These are phyloP conservation scores for Penicillium crystallinum DNA, from an alignment of 495 filamentous ascomycete genomes.

Conservation along the genomic window DNA sequence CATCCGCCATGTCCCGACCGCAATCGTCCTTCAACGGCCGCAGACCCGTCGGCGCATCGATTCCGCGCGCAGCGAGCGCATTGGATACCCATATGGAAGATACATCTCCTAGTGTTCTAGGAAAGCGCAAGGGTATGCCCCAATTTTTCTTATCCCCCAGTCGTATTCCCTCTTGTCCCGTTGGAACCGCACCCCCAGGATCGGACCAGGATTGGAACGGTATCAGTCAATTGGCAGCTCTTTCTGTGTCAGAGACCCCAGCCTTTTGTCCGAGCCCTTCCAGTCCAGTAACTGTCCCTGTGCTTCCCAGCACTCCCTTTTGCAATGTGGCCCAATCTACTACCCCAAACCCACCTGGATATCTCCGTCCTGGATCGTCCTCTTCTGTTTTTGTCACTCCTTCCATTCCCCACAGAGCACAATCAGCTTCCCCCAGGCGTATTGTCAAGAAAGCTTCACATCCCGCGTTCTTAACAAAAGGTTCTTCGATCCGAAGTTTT, in stretches of 20 bases:
- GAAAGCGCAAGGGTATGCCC: constrained; percentile 68
- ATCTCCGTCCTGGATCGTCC: neutral
- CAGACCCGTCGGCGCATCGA: constrained; percentile 39
- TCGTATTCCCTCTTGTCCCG: constrained; percentile 18
- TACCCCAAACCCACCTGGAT: neutral
- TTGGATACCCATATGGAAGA: constrained; percentile 52
- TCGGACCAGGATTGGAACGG: neutral
- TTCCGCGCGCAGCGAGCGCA: constrained; percentile 54
- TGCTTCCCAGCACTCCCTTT: neutral
- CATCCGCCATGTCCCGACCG: constrained; percentile 39
- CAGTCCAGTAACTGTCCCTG: neutral
- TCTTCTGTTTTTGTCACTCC: constrained; percentile 1
- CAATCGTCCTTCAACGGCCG: constrained; percentile 43
- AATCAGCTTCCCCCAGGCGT: constrained; percentile 8
- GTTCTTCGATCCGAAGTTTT: constrained; percentile 57
- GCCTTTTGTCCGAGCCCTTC: neutral
- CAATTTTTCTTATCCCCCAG: constrained; percentile 25
- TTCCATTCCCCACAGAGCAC: neutral
- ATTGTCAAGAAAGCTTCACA: constrained; percentile 22
- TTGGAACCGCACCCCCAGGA: constrained; percentile 11
- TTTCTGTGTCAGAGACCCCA: neutral
- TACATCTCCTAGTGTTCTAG: constrained; percentile 36
- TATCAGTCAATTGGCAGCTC: neutral
- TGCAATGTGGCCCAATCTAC: neutral
- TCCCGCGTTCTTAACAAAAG: constrained; percentile 59